phyloP scores from a whole-genome alignment of 148 eudicot genomes.

The Chenopodium berlandieri region DNA sequence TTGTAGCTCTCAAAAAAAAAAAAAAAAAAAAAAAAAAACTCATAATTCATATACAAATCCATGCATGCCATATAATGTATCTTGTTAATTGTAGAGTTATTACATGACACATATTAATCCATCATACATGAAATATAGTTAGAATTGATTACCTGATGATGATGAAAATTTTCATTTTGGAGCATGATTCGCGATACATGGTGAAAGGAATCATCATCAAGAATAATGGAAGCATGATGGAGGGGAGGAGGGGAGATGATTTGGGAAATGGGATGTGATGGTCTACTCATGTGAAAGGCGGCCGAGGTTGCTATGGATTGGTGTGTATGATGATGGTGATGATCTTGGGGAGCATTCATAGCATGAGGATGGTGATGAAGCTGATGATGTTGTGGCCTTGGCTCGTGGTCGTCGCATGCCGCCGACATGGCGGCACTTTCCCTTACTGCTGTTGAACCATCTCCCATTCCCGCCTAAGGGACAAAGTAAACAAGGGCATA shows the following conservation, averaged over 20 bases:
- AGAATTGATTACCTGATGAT: conserved; percentile 43
- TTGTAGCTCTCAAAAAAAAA: too few species aligned
- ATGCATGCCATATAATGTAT: not conserved
- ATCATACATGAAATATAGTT: not conserved
- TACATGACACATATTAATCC: not conserved
- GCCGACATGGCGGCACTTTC: conserved; percentile 33
- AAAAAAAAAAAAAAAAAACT: not conserved
- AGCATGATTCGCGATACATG: conserved; percentile 71
- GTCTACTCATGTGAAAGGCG: conserved; percentile 64
- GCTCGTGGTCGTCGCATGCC: conserved; percentile 45
- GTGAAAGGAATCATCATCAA: conserved; percentile 59
- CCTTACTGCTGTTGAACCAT: conserved; percentile 45
- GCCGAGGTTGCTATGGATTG: conserved; percentile 34
- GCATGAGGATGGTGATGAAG: conserved; percentile 15
- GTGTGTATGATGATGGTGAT: conserved; percentile 30
- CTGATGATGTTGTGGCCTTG: conserved; percentile 18
- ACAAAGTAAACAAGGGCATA: conserved; percentile 11
- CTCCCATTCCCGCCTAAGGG: conserved; percentile 58
- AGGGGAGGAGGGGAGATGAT: conserved; percentile 63
- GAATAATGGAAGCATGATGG: conserved; percentile 66
- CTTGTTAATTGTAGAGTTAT: not conserved
- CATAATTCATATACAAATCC: not conserved
- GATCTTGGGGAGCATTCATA: conserved; percentile 24
- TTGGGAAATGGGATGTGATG: conserved; percentile 63
- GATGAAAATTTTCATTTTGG: conserved; percentile 57